These are phyloP conservation scores for Begonia fuchsioides DNA, from an alignment of 306 rosid genomes.

Conservation along the genomic window DNA sequence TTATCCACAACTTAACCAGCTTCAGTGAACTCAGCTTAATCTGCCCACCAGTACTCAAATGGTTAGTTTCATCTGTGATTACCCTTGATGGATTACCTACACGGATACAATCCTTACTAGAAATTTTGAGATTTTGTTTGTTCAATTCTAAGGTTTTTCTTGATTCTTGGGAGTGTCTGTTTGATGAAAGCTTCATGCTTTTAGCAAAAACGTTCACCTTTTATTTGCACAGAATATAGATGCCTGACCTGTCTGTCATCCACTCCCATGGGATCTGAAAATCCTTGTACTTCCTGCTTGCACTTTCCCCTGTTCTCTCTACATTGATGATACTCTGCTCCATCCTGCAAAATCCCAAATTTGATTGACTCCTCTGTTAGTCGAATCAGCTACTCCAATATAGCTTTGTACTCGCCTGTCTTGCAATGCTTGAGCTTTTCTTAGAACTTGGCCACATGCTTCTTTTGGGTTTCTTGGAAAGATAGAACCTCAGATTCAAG, in stretches of 20 bases:
- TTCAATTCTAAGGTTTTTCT: too few relatives aligned
- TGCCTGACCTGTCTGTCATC: constrained; percentile 77
- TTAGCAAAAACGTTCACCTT: too few relatives aligned
- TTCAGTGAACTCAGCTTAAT: constrained; percentile 62
- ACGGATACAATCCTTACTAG: too few relatives aligned
- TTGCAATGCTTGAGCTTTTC: constrained; percentile 71
- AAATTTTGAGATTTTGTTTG: too few relatives aligned
- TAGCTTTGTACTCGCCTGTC: constrained; percentile 76
- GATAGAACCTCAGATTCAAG: constrained; percentile 45
- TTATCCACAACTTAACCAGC: constrained; percentile 60
- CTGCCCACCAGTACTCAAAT: constrained; percentile 24
- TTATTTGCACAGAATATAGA: too few relatives aligned
- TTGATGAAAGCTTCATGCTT: too few relatives aligned
- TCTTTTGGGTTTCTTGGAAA: constrained; percentile 50
- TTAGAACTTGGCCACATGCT: constrained; percentile 34
- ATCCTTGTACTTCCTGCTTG: constrained; percentile 52
- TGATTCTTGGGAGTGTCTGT: too few relatives aligned
- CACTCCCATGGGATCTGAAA: constrained; percentile 84
- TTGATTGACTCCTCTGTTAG: not conserved
- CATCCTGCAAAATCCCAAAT: constrained; percentile 32
- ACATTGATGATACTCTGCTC: constrained; percentile 49
- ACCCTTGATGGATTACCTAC: too few relatives aligned
- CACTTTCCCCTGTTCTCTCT: constrained; percentile 61
- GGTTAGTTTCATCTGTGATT: not conserved
- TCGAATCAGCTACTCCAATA: not conserved